Evolutionary conservation across 352 stramenopile genomes (phyloP).

Genomic region (Phytopythium kandeliae): DNA sequence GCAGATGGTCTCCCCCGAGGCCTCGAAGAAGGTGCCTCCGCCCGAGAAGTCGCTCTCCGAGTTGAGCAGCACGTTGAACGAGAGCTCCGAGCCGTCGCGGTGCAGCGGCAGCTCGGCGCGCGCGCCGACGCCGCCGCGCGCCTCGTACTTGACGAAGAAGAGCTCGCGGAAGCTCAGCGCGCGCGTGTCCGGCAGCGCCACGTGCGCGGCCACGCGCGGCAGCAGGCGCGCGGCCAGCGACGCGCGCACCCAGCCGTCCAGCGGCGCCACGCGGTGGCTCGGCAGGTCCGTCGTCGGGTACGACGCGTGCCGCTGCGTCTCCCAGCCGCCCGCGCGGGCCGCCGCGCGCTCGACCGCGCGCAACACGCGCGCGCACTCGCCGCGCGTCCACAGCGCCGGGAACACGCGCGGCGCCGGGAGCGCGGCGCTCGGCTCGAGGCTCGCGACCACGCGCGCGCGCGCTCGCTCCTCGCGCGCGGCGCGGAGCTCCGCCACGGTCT

Average conservation of each 20-base stretch:
- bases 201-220: slow-evolving; percentile 39
- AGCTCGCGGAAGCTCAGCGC: slow-evolving; percentile 80
- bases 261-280: slow-evolving; percentile 52
- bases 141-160: slow-evolving; percentile 88
- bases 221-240: slow-evolving; percentile 48
- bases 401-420: slow-evolving; percentile 34
- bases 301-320: slow-evolving; percentile 64
- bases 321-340: slow-evolving; percentile 50
- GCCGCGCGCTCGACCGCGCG: slow-evolving; percentile 33
- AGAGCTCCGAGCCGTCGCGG: slow-evolving; percentile 92
- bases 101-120: slow-evolving; percentile 83
- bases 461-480: slow-evolving; percentile 34
- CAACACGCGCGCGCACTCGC: slow-evolving; percentile 45
- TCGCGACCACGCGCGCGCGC: slow-evolving; percentile 38
- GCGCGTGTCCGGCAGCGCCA: slow-evolving; percentile 23
- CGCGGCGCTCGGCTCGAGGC: slow-evolving; percentile 45
- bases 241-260: slow-evolving; percentile 64
- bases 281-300: slow-evolving; percentile 86
- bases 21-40: slow-evolving; percentile 92
- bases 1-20: slow-evolving; percentile 52
- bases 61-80: slow-evolving; percentile 93
- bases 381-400: slow-evolving; percentile 32
- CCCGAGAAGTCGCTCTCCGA: slow-evolving; percentile 75
- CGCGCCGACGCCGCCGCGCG: slow-evolving; percentile 34
- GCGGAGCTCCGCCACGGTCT: slow-evolving; percentile 15